These are phyloP conservation scores for Trypanosoma mega DNA, from an alignment of 208 protist genomes.

Conservation along the genomic window DNA sequence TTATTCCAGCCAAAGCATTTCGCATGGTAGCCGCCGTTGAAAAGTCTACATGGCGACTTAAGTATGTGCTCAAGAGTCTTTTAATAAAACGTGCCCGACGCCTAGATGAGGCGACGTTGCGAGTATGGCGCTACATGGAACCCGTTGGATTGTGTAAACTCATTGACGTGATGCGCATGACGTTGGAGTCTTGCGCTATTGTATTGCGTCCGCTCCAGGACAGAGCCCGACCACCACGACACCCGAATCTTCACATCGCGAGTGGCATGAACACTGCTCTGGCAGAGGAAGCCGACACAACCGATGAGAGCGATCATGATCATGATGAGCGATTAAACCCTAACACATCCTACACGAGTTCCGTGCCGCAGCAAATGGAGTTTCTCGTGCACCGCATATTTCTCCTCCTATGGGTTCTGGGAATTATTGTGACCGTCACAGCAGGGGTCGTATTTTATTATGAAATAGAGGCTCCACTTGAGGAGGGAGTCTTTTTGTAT, in stretches of 20 bases:
- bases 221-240: slow-evolving; percentile 61
- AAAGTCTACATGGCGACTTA: slow-evolving; percentile 56
- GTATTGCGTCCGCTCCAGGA: slow-evolving; percentile 73
- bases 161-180: slow-evolving; percentile 75
- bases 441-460: slow-evolving; percentile 52
- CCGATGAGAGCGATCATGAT: slow-evolving; percentile 82
- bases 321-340: slow-evolving; percentile 60
- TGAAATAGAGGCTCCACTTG: slow-evolving; percentile 34
- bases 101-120: slow-evolving; percentile 66
- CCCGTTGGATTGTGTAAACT: slow-evolving; percentile 78
- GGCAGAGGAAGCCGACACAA: slow-evolving; percentile 62
- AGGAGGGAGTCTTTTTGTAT: slow-evolving; percentile 63
- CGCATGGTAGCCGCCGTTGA: slow-evolving; percentile 77
- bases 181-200: slow-evolving; percentile 67
- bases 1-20: slow-evolving; percentile 65
- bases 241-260: slow-evolving; percentile 45
- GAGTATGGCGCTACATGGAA: slow-evolving; percentile 64
- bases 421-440: slow-evolving; percentile 45
- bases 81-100: slow-evolving; percentile 59
- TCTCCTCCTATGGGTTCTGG: slow-evolving; percentile 62
- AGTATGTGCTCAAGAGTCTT: slow-evolving; percentile 78
- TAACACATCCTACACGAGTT: slow-evolving; percentile 68
- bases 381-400: slow-evolving; percentile 80
- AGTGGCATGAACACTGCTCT: slow-evolving; percentile 33
- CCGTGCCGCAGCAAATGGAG: slow-evolving; percentile 83